Base-by-base conservation (phyloP, 768 basidiomycete genomes). In the Hysterangium stoloniferum region DNA sequence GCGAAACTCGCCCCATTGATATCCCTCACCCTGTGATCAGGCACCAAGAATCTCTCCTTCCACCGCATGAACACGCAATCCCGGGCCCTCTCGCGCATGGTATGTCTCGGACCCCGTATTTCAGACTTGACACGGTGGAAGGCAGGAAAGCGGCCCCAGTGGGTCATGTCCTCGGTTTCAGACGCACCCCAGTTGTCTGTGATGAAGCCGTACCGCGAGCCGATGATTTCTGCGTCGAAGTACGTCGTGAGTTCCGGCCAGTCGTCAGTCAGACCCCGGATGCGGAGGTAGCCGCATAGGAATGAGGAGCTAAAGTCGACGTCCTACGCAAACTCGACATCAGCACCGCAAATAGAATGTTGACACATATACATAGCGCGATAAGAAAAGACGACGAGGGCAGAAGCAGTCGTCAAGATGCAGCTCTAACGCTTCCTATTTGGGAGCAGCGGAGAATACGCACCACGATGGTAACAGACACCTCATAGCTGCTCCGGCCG, bases 11-110 rank as follows among this genome's bases (percentile, higher is more conserved):
- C 93, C 37, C 93, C 93, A 59, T 81, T 90, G 68, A 97, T 95
- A 64, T 94, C 90, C 65, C 88, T 82, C 27, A 95, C 88, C 53
- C 83, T 79, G 68, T 94, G 89, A 65, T 94, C 89, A 2, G 93
- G 93, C n/a, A 97, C 88, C 47, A 98, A 71, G 67, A 96, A 97
- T 60, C 84, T 75, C 68, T 98, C 95, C 68, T 98, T 98, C 86
- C 92, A 94, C 54, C 95, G 75, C 85, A 98, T 91, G 64, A 97
- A 98, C 27, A 93, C 80, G 42, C 63, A 67, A 20, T 57, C 54
- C 19, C 56, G 41, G 36, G 54, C 56, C 35, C 84, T 73, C 60
- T 86, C 85, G 40, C 78, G 68, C 61, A 95, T 82, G 35, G 86
- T 89, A 65, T 89, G 60, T 54, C 82, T 76, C 0, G 91, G 90